Conservation (phyloP, 768 basidiomycete genomes). For the Tricholoma flavovirens region DNA sequence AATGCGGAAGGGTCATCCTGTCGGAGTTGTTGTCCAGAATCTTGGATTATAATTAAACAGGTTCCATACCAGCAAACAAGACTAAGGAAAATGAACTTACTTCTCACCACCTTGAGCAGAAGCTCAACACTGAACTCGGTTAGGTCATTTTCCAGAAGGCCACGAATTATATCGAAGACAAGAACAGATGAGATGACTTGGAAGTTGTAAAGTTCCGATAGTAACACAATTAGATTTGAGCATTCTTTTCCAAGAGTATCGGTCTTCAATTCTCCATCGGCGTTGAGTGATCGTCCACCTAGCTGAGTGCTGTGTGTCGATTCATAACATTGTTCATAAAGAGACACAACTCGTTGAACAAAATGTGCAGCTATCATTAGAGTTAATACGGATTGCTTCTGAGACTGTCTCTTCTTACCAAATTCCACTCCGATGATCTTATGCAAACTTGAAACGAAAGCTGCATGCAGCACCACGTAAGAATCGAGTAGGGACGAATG, state of each 20-base stretch:
- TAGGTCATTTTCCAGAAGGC: constrained; percentile 58
- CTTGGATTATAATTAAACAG: constrained; percentile 34
- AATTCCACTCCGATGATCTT: constrained; percentile 83
- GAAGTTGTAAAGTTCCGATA: constrained; percentile 95
- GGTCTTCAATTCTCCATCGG: constrained; percentile 14
- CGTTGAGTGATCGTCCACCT: constrained; percentile 5
- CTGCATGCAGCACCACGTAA: constrained; percentile 84
- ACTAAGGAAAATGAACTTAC: constrained; percentile 35
- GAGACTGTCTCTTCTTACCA: constrained; percentile 43
- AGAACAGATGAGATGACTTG: constrained; percentile 85
- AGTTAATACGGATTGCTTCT: neutral
- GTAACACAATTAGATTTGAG: constrained; percentile 78
- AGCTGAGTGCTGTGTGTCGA: constrained; percentile 20
- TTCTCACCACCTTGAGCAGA: constrained; percentile 76
- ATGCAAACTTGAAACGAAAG: constrained; percentile 76
- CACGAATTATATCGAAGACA: constrained; percentile 86
- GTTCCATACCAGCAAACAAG: neutral
- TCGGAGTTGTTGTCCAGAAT: constrained; percentile 87
- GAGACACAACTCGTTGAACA: constrained; percentile 62
- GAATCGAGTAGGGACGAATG: constrained; percentile 82
- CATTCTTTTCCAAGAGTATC: constrained; percentile 73
- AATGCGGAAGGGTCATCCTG: constrained; percentile 89
- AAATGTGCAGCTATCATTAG: constrained; percentile 65
- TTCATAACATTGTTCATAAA: constrained; percentile 57
- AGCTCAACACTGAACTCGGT: constrained; percentile 83